Conservation (phyloP, 169 alveolate species). For the Neospora caninum region DNA sequence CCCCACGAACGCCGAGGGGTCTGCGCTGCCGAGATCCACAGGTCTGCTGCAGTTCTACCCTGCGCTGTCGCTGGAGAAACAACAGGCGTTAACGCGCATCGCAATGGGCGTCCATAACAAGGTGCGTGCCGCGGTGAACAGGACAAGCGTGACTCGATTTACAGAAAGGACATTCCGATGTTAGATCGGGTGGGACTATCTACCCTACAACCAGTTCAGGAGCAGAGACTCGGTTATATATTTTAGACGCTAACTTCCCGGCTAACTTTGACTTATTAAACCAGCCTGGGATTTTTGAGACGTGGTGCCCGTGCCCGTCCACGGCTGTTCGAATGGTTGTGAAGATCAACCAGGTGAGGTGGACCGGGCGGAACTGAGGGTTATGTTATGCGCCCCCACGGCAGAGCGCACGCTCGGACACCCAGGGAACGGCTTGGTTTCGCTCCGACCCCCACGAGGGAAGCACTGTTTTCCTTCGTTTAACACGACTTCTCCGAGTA, state of each 20-base stretch:
- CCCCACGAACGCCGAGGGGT: background rate
- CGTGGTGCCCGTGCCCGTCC: too few species aligned
- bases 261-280: background rate
- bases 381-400: too few species aligned
- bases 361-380: too few species aligned
- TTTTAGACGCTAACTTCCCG: too few species aligned
- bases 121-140: constrained; percentile 14
- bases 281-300: background rate
- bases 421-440: too few species aligned
- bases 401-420: too few species aligned
- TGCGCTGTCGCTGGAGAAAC: constrained; percentile 57
- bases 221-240: background rate
- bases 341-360: too few species aligned
- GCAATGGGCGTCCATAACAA: constrained; percentile 67
- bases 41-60: constrained; percentile 64
- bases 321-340: too few species aligned
- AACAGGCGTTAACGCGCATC: constrained; percentile 63
- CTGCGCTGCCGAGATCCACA: background rate
- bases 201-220: background rate
- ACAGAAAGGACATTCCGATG: background rate
- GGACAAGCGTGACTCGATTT: background rate
- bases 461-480: too few species aligned
- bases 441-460: too few species aligned
- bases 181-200: too few species aligned
- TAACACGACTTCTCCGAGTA: too few species aligned